Evolutionary conservation across 2,329 filamentous ascomycete genomes (phyloP), one percentile per base, ranked within the genome.

Genomic region (Tetracladium maxilliforme): DNA sequence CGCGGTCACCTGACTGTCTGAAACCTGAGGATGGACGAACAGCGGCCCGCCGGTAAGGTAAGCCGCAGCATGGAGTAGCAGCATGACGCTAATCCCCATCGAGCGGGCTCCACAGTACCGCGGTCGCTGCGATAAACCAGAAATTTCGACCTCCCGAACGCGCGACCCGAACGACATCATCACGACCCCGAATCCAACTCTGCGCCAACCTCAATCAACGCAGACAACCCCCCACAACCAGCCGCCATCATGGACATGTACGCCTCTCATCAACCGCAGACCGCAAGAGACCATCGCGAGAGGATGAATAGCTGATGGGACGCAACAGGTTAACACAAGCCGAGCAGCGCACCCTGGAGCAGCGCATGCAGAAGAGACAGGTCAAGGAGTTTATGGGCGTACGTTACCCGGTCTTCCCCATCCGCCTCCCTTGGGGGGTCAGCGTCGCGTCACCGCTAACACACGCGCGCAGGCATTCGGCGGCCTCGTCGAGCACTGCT

Each of bases 371-470:
- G 64, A 80, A 81, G 60, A 92, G 90, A 59, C 90, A 98, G 60
- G 82, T 98, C 67, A 93, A 93, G 62, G 87, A 95, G 51, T 95
- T 98, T 51, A 93, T 95, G 77, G 80, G 72, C 44, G 90, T 95
- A 67, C 42, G 82, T 64, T 18, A 41, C 48, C 18, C 6, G 19
- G 22, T 16, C 28, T n/a, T 11, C 10, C 14, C 18, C 12, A 23
- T 10, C n/a, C 10, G 10, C 17, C 18, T 7, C 21, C 6, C 9
- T 16, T 16, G 19, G 20, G 13, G 12, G 14, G n/a, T 14, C 15
- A 25, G 13, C 12, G 10, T 26, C 14, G 11, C 12, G 10, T 14
- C 22, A 27, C 7, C 16, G 24, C 37, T 40, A 29, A 38, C 15
- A 20, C 16, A 11, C 16, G 11, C 16, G 10, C 13, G 33, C 38